These are phyloP conservation scores for Talinum fruticosum DNA, from an alignment of 148 eudicot genomes.

Conservation along the genomic window DNA sequence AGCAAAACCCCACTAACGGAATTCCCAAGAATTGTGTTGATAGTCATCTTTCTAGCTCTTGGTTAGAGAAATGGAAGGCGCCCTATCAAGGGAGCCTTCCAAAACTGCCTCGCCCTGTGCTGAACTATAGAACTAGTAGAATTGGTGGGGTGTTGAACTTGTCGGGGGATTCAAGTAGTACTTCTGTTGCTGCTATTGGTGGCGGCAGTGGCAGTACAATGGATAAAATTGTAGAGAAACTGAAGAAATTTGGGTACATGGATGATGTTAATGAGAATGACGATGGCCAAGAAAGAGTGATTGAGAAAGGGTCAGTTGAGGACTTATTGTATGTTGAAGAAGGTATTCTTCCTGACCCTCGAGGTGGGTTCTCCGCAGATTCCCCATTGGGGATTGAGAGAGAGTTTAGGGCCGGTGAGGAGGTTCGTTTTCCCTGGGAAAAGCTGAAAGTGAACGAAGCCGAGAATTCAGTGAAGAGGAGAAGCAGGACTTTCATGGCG, in stretches of 20 bases:
- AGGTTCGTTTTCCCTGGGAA: constrained; percentile 91
- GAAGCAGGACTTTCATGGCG: constrained; percentile 68
- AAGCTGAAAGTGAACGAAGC: constrained; percentile 37
- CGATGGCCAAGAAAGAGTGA: constrained; percentile 34
- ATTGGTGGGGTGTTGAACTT: constrained; percentile 11
- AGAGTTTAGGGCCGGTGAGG: constrained; percentile 41
- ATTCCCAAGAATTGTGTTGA: constrained; percentile 18
- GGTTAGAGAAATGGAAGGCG: constrained; percentile 82
- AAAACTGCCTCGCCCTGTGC: constrained; percentile 36
- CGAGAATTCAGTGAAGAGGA: constrained; percentile 47
- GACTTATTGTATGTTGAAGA: constrained; percentile 90
- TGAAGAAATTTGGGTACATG: constrained; percentile 78
- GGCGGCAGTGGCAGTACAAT: constrained; percentile 67
- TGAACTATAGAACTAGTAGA: constrained; percentile 47
- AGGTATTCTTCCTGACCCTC: constrained; percentile 69
- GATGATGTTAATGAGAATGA: constrained; percentile 55
- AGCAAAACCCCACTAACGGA: constrained; percentile 27
- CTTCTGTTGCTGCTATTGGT: constrained; percentile 24
- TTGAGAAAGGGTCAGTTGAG: constrained; percentile 88
- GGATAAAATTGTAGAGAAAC: constrained; percentile 80
- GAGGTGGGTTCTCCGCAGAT: constrained; percentile 71
- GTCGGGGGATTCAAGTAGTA: too few relatives aligned
- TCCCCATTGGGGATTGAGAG: constrained; percentile 50
- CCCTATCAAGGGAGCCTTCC: constrained; percentile 33
- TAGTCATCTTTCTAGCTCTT: constrained; percentile 38